phyloP scores from a whole-genome alignment of 352 stramenopile genomes.

The Aphanomyces stellatus region DNA sequence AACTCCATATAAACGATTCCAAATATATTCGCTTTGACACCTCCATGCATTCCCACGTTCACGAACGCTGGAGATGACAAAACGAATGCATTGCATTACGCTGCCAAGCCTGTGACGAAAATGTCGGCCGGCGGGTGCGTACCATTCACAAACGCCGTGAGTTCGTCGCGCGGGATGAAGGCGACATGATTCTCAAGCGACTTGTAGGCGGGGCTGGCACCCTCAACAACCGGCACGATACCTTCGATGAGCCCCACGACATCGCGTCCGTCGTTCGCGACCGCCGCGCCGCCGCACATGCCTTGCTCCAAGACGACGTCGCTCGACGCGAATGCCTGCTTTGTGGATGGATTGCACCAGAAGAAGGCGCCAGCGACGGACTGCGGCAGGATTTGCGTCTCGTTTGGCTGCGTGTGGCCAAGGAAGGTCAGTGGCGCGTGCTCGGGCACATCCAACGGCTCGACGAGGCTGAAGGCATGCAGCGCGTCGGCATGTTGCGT shows the following conservation, averaged over 20 bases:
- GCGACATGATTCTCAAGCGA: constrained; percentile 59
- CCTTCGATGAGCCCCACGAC: constrained; percentile 71
- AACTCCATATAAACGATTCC: too few relatives aligned
- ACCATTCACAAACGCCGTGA: constrained; percentile 35
- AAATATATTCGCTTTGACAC: too few relatives aligned
- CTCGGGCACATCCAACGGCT: background rate
- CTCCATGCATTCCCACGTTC: too few relatives aligned
- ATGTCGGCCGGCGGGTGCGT: background rate
- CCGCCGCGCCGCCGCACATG: constrained; percentile 70
- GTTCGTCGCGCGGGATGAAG: constrained; percentile 45
- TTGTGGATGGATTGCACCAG: constrained; percentile 40
- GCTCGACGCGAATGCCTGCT: constrained; percentile 69
- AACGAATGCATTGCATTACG: too few relatives aligned
- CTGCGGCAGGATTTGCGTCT: background rate
- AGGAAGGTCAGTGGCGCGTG: background rate
- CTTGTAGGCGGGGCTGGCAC: constrained; percentile 33
- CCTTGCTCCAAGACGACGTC: constrained; percentile 64
- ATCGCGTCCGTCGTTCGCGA: constrained; percentile 27
- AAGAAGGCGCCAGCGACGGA: constrained; percentile 40
- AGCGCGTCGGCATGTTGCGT: background rate
- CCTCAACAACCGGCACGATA: constrained; percentile 41
- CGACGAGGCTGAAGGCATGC: background rate
- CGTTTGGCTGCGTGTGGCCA: constrained; percentile 2
- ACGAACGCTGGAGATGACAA: too few relatives aligned
- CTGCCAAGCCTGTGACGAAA: constrained; percentile 32